Percentiles rank a stretch among this genome's conserved stretches.
Conservation (phyloP, 768 basidiomycete species). For the Mycena olivaceomarginata region DNA sequence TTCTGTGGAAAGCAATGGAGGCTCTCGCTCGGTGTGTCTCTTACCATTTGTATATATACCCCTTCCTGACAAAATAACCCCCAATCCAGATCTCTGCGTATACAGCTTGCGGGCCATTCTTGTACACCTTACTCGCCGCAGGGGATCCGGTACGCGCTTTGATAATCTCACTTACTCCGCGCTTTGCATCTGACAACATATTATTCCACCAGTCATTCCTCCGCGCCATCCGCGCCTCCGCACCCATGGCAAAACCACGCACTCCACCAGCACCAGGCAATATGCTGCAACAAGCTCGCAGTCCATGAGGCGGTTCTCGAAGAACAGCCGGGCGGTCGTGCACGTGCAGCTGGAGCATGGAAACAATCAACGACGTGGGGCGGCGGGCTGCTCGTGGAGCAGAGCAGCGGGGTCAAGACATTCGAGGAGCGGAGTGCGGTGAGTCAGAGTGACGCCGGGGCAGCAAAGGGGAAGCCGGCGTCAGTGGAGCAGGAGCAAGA, state of each 20-base stretch:
- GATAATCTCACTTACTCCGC: too few relatives aligned
- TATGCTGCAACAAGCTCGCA: too few relatives aligned
- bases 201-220: too few relatives aligned
- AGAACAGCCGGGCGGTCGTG: background rate
- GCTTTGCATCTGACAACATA: too few relatives aligned
- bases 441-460: too few relatives aligned
- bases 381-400: background rate
- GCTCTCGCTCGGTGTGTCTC: background rate
- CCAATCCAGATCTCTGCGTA: conserved; percentile 9
- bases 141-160: background rate
- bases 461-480: too few relatives aligned
- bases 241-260: too few relatives aligned
- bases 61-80: background rate
- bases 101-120: conserved; percentile 15
- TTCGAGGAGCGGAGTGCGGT: too few relatives aligned
- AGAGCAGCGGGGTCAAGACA: background rate
- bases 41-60: background rate
- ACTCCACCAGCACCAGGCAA: too few relatives aligned
- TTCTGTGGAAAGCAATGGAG: too few relatives aligned
- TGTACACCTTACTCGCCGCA: conserved; percentile 16
- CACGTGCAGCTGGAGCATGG: conserved; percentile 2
- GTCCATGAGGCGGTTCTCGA: too few relatives aligned
- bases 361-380: background rate
- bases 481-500: background rate
- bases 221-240: too few relatives aligned